Base-by-base conservation (phyloP, 1,284 basidiomycete genomes). In the Boletus hoseneyae region DNA sequence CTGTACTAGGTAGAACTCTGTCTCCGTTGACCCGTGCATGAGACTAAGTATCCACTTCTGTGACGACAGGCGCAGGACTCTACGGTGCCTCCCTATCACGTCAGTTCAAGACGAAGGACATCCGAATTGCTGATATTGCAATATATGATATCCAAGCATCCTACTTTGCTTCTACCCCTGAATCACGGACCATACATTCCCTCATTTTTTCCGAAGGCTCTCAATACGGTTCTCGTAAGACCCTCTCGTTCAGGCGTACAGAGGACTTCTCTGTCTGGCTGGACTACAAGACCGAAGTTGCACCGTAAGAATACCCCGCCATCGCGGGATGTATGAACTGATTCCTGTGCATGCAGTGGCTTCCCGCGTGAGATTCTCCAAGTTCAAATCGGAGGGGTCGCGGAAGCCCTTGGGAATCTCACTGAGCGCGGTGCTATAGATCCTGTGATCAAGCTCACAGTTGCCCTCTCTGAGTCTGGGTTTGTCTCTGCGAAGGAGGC, bases 31-130 rank as follows among this genome's bases (percentile, higher is more conserved):
- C 3, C 12, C 11, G 16, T 23, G 12, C 27, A 10, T 41, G n/a
- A 25, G 35, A 44, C 47, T 60, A 25, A 61, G 9, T 19, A 19
- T 41, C 11, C 10, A 6, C 7, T 34, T 16, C 32, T 32, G 15
- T 25, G 33, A 47, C n/a, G n/a, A 44, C 56, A 75, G 79, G 83
- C 42, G 95, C 96, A 5, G 97, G 91, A 3, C 85, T 97, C 48
- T 87, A 97, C 59, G 97, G 94, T 19, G 97, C 97, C 4, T 80
- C 82, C 29, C 79, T 95, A 43, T 93, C 89, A 61, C 79, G 87
- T 35, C 91, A 93, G 65, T 98, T 97, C 80, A 91, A 91, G 73
- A 97, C 96, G 54, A 99, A 99, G 74, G 85, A 89, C 57, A 90
- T 98, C 66, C 88, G 90, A 51, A 78, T 97, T 25, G 70, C 78